These are phyloP conservation scores for Tephrocybe rancida DNA, from an alignment of 768 basidiomycete genomes.

Conservation along the genomic window DNA sequence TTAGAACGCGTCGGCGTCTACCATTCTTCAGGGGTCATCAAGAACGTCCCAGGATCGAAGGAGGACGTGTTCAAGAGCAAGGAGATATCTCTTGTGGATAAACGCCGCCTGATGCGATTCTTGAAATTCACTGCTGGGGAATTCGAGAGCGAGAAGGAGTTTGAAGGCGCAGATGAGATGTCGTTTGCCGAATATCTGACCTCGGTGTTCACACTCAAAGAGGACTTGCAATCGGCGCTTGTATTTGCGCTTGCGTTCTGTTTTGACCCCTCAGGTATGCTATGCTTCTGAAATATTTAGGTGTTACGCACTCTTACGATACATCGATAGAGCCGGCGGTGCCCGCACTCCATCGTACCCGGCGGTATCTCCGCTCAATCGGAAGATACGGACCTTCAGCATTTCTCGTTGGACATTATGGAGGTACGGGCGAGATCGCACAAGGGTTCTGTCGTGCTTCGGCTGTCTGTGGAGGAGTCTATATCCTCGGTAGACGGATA, in stretches of 20 bases:
- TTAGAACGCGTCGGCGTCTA: constrained; percentile 72
- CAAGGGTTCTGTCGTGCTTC: constrained; percentile 90
- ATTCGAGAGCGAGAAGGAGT: constrained; percentile 64
- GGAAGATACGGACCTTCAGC: constrained; percentile 84
- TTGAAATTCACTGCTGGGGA: constrained; percentile 79
- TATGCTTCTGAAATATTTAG: background rate
- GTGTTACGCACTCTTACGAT: constrained; percentile 5
- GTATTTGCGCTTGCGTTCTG: constrained; percentile 81
- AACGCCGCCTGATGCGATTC: constrained; percentile 91
- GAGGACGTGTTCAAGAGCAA: constrained; percentile 92
- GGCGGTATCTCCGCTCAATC: constrained; percentile 71
- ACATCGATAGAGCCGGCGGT: constrained; percentile 60
- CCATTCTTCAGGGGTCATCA: constrained; percentile 44
- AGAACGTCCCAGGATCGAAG: constrained; percentile 85
- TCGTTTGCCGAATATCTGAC: constrained; percentile 69
- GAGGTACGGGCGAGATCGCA: constrained; percentile 87
- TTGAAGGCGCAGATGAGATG: constrained; percentile 52
- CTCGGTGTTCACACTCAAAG: constrained; percentile 62
- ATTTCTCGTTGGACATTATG: constrained; percentile 95
- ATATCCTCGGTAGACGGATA: constrained; percentile 65
- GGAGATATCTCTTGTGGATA: constrained; percentile 76
- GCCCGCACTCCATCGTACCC: constrained; percentile 68
- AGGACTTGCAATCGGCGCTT: constrained; percentile 61
- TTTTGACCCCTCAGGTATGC: constrained; percentile 54
- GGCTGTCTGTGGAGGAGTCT: constrained; percentile 78